Conservation (phyloP, 2,329 filamentous ascomycete genomes). For the Herpotrichia juniperi region DNA sequence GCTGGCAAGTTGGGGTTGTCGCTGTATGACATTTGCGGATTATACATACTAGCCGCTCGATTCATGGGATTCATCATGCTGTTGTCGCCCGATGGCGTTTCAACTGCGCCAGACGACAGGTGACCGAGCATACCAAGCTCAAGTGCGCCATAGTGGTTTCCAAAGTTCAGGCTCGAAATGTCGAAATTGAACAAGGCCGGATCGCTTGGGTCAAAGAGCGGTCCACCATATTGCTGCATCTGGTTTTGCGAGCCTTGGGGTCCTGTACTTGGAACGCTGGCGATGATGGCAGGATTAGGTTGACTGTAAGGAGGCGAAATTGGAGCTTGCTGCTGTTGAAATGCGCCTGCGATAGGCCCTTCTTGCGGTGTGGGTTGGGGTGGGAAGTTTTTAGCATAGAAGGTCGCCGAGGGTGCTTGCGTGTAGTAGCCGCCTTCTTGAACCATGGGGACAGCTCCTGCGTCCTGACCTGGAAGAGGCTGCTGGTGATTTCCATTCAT, state of each 20-base stretch:
- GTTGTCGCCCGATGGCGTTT: conserved; percentile 73
- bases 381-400: conserved; percentile 50
- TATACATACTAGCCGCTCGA: conserved; percentile 43
- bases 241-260: conserved; percentile 46
- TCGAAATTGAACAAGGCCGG: conserved; percentile 95
- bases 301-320: conserved; percentile 76
- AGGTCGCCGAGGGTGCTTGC: conserved; percentile 41
- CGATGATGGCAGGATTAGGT: conserved; percentile 52
- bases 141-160: conserved; percentile 92
- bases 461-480: conserved; percentile 33
- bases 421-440: conserved; percentile 53
- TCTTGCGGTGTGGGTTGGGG: conserved; percentile 47
- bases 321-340: conserved; percentile 73
- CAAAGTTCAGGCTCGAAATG: conserved; percentile 90
- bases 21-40: conserved; percentile 45
- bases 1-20: conserved; percentile 30
- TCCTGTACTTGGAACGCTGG: conserved; percentile 55
- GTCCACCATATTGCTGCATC: conserved; percentile 55
- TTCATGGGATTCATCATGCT: conserved; percentile 41
- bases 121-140: conserved; percentile 97
- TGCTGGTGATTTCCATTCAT: conserved; percentile 55
- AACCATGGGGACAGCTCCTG: conserved; percentile 28
- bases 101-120: conserved; percentile 90
- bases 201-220: conserved; percentile 88
- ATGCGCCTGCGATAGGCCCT: conserved; percentile 54